Percentiles rank a stretch among this genome's conserved stretches.
These are phyloP conservation scores for Euphorbia schlechtendalii DNA, from an alignment of 441 rosid genomes.

Conservation along the genomic window DNA sequence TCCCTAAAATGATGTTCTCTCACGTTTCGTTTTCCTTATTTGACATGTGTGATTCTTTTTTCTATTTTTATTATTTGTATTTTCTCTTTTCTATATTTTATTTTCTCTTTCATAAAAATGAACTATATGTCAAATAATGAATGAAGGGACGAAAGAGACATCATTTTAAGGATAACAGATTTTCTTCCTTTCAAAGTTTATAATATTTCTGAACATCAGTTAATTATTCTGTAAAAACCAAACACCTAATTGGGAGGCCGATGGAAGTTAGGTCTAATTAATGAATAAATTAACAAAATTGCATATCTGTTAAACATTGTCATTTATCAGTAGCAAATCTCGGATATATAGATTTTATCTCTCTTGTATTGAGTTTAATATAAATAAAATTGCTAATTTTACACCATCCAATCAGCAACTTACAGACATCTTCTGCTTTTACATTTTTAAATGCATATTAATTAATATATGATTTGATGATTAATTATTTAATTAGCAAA, in stretches of 20 bases:
- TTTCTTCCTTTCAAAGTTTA: no score
- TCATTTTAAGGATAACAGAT: no score
- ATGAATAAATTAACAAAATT: conserved; percentile 14
- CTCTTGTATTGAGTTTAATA: background rate
- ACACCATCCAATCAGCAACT: conserved; percentile 15
- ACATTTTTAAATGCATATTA: background rate
- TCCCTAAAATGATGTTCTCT: no score
- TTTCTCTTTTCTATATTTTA: no score
- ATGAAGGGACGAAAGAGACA: no score
- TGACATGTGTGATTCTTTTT: no score
- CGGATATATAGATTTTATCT: conserved; percentile 21
- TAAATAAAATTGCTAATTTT: background rate
- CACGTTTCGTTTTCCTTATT: no score
- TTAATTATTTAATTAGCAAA: background rate
- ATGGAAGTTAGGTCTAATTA: conserved; percentile 28
- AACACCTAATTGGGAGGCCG: conserved; percentile 18
- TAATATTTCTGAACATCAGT: no score
- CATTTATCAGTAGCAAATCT: conserved; percentile 29
- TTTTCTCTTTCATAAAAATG: no score
- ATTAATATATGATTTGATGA: background rate
- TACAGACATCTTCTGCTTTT: conserved; percentile 19
- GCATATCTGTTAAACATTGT: conserved; percentile 26
- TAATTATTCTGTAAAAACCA: conserved; percentile 8
- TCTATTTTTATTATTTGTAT: no score
- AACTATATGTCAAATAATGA: no score